Base-by-base conservation (phyloP, 2,329 filamentous ascomycete species). In the Ophiobolus disseminans region DNA sequence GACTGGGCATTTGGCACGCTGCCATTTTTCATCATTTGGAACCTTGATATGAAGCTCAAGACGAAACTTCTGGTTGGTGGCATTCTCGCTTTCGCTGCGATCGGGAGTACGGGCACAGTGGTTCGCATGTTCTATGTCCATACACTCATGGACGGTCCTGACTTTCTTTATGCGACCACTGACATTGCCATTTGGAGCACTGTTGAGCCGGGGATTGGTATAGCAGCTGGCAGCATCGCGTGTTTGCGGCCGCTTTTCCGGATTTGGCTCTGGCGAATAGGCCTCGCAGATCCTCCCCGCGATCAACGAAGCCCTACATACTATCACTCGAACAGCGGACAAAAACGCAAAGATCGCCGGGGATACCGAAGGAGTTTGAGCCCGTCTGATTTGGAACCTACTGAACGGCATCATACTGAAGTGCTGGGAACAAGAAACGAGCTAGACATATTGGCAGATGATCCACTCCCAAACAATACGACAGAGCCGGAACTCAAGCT, bases 41-140 rank as follows among this genome's bases (percentile, higher is more conserved):
- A 78, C 20, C 63, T 86, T 21, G 78, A 84, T 45, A 84, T 86
- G 78, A 78, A 78, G 36, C 58, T 53, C 6, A 75, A 73, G 45
- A 80, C 78, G 2, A 86, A 85, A 60, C 23, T 77, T 5, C 76
- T 81, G 2, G 70, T 86, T 17, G 78, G 78, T 8, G 73, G 75
- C 5, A 76, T 86, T 35, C 69, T 87, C 40, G 76, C 76, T 5
- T 78, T 86, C 72, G 67, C 66, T 6, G 59, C 67, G 11, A 62
- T 72, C 35, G 86, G 82, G 21, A 83, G 83, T 57, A 75, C 79
- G 44, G 79, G 76, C 19, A 80, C 78, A 0, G 69, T 76, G 3
- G 73, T 80, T 7, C 74, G 80, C 31, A 72, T 80, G 50, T 73
- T 75, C 4, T 75, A 78, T 62, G 62, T 70, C 50, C 56, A 73